A percentile compares a stretch with the other conserved stretches of the same genome.
Conservation (phyloP, 225 moss, liverwort and hornwort species). For the Bryum argenteum region DNA sequence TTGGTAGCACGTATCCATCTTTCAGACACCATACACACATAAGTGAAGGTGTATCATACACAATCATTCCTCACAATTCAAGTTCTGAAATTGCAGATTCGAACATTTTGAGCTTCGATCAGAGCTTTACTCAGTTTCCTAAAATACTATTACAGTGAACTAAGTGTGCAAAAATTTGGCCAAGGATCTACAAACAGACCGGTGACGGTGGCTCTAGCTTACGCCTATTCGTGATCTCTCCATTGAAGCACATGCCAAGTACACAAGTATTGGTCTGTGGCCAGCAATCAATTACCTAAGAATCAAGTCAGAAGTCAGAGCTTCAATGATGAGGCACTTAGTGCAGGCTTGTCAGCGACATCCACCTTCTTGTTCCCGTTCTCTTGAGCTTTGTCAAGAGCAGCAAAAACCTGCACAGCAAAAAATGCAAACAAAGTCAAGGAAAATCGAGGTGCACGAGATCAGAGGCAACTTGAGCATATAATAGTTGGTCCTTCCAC, state of each 20-base stretch:
- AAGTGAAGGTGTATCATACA: too few relatives aligned
- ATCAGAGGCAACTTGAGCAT: neutral
- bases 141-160: too few relatives aligned
- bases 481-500: neutral
- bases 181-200: too few relatives aligned
- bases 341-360: conserved; percentile 36
- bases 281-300: neutral
- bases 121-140: too few relatives aligned
- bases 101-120: too few relatives aligned
- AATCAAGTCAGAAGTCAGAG: conserved; percentile 24
- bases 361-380: conserved; percentile 41
- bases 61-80: too few relatives aligned
- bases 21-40: too few relatives aligned
- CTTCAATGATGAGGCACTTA: conserved; percentile 52
- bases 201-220: too few relatives aligned
- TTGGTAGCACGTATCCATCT: too few relatives aligned
- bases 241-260: conserved; percentile 8
- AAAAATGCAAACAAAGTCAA: neutral
- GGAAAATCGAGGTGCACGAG: neutral
- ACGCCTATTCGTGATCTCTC: neutral
- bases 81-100: too few relatives aligned
- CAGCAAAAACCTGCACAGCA: conserved; percentile 75
- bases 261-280: neutral
- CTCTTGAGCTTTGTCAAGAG: conserved; percentile 65
- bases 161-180: too few relatives aligned